Evolutionary conservation across 2,329 filamentous ascomycete species (phyloP).

Genomic region (Elsinoe necatrix): DNA sequence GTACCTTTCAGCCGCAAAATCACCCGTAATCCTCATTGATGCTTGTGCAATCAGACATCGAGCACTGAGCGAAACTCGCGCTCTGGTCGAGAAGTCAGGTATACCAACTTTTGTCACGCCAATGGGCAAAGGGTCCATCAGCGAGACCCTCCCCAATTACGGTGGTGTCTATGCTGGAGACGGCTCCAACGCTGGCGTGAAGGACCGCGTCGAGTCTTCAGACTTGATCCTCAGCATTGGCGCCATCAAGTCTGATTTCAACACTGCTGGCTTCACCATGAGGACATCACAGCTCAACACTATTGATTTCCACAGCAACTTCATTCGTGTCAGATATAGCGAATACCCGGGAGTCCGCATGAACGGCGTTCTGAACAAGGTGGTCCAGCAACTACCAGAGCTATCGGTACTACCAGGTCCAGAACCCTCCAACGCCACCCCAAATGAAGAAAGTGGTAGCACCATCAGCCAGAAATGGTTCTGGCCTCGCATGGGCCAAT

Average conservation of each 20-base stretch:
- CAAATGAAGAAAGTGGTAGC: slow-evolving; percentile 24
- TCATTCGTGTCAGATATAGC: slow-evolving; percentile 66
- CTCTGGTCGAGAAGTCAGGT: slow-evolving; percentile 61
- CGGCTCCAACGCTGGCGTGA: slow-evolving; percentile 59
- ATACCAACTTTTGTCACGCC: slow-evolving; percentile 81
- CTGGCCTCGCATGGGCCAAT: slow-evolving; percentile 68
- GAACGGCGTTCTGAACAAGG: slow-evolving; percentile 67
- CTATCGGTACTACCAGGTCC: slow-evolving; percentile 46
- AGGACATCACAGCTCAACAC: slow-evolving; percentile 66
- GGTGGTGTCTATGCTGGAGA: slow-evolving; percentile 80
- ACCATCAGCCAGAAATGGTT: slow-evolving; percentile 63
- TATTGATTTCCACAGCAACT: slow-evolving; percentile 71
- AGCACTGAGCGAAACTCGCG: slow-evolving; percentile 62
- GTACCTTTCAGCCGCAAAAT: slow-evolving; percentile 62
- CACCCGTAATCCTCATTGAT: slow-evolving; percentile 72
- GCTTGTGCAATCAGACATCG: slow-evolving; percentile 73
- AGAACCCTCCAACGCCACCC: slow-evolving; percentile 24
- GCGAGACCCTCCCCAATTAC: slow-evolving; percentile 67
- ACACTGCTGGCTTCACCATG: slow-evolving; percentile 76
- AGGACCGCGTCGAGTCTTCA: slow-evolving; percentile 55
- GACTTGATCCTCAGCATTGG: slow-evolving; percentile 66
- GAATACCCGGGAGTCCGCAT: slow-evolving; percentile 70
- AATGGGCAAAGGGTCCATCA: slow-evolving; percentile 79
- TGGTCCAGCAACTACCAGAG: slow-evolving; percentile 55
- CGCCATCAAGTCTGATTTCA: slow-evolving; percentile 66